Percentiles rank a stretch among this genome's conserved stretches.
Conservation (phyloP, 116 monocot species). For the Cymodocea nodosa region DNA sequence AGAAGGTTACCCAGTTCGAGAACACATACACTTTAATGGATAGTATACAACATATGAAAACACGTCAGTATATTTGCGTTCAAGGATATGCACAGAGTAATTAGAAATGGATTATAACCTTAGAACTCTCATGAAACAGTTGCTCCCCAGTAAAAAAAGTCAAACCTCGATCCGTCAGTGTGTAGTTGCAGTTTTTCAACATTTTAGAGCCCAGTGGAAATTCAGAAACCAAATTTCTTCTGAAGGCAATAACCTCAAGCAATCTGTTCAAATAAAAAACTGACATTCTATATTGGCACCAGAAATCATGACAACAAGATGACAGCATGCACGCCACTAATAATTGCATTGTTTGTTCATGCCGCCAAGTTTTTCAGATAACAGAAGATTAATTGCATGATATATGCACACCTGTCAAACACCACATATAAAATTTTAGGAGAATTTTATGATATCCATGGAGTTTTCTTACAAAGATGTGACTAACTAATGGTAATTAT, state of each 20-base stretch:
- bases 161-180: slow-evolving; percentile 41
- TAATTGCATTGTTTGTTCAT: slow-evolving; percentile 28
- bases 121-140: slow-evolving; percentile 59
- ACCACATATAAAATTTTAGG: too few relatives aligned
- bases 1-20: too few relatives aligned
- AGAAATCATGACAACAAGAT: neutral
- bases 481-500: too few relatives aligned
- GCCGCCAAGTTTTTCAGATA: too few relatives aligned
- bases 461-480: too few relatives aligned
- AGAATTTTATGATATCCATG: too few relatives aligned
- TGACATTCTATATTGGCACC: neutral
- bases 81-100: neutral
- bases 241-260: slow-evolving; percentile 56
- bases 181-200: slow-evolving; percentile 10
- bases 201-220: slow-evolving; percentile 25
- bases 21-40: too few relatives aligned
- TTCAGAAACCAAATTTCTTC: slow-evolving; percentile 52
- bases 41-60: too few relatives aligned
- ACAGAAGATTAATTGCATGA: too few relatives aligned
- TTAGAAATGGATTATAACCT: slow-evolving; percentile 21
- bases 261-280: slow-evolving; percentile 37
- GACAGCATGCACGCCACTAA: too few relatives aligned
- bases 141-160: slow-evolving; percentile 82
- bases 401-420: too few relatives aligned
- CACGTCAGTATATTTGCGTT: too few relatives aligned